These are phyloP conservation scores for Amylostereum areolatum DNA, from an alignment of 1,284 basidiomycete species.

Conservation along the genomic window DNA sequence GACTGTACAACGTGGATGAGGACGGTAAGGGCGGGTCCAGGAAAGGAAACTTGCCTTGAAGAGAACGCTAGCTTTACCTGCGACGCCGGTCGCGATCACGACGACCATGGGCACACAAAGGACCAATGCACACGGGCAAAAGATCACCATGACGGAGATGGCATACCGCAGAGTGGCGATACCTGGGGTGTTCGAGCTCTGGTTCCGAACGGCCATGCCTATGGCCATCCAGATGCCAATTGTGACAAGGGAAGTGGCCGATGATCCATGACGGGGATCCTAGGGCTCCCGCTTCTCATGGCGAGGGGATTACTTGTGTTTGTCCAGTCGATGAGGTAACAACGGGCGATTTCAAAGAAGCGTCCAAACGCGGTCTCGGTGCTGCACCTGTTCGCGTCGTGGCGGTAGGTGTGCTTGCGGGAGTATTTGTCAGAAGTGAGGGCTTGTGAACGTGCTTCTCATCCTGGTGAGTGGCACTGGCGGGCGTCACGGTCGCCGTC, in stretches of 20 bases:
- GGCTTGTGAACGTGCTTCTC: background rate
- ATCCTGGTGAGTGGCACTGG: background rate
- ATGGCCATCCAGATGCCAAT: conserved; percentile 34
- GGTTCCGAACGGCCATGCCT: conserved; percentile 23
- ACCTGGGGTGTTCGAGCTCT: conserved; percentile 20
- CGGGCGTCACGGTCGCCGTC: background rate
- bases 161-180: conserved; percentile 31
- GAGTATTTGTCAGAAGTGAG: background rate
- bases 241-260: conserved; percentile 20
- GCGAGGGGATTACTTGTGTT: background rate
- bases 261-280: no score
- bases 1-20: conserved; percentile 8
- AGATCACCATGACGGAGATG: conserved; percentile 36
- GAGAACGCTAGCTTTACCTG: conserved; percentile 25
- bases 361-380: conserved; percentile 5
- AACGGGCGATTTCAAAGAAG: conserved; percentile 12
- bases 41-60: conserved; percentile 20
- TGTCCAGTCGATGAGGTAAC: conserved; percentile 9
- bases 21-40: background rate
- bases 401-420: background rate
- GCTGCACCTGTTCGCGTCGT: conserved; percentile 1
- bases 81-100: conserved; percentile 28
- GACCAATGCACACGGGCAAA: conserved; percentile 38
- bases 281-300: no score
- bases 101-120: conserved; percentile 33